Base-by-base conservation (phyloP, 2,329 filamentous ascomycete species). In the Pestalotiopsis sp. region DNA sequence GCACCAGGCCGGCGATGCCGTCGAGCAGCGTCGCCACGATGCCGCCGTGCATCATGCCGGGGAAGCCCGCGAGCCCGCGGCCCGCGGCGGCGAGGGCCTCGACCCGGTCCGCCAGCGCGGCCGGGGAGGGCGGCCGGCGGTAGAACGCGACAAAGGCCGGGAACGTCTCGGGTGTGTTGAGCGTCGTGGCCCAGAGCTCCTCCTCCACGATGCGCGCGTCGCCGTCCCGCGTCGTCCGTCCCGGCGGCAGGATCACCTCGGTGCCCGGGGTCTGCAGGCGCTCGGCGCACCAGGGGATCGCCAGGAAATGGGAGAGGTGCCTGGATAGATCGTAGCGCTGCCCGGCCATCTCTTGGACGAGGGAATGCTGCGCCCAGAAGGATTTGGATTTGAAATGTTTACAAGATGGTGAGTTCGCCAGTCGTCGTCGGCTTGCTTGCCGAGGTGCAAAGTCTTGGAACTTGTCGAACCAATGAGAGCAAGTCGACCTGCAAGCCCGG, bases 11-110 rank as follows among this genome's bases (percentile, higher is more conserved):
- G 75, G 87, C 84, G 5, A 81, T 77, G 74, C 91, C 89, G 73
- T 91, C 89, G 25, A 91, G 75, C n/a, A 91, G 75, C 0, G 85
- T 83, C 9, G 84, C 83, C 6, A 87, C 82, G 38, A 91, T 83
- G 1, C 89, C 89, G 23, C 89, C 88, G 74, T 91, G 89, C 11
- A 82, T 79, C 6, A 87, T 80, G 3, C 80, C 76, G 2, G 85
- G 78, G 72, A 85, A 85, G 2, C 89, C 89, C 70, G 88, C 87
- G 67, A 91, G 72, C 20, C 83, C 84, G 12, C 80, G 73, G 1
- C 86, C 88, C 1, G 91, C 78, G 13, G 76, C 78, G 4, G 82
- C 59, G 41, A 84, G 74, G 1, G 72, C 73, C 36, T 77, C 77
- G 60, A 81, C 17, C 45, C 79, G 74, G n/a, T 72, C 67, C 2